A percentile compares a stretch with the other conserved stretches of the same genome.
Evolutionary conservation across 2,329 filamentous ascomycete species (phyloP).

Genomic region (Fusarium phyllophilum): DNA sequence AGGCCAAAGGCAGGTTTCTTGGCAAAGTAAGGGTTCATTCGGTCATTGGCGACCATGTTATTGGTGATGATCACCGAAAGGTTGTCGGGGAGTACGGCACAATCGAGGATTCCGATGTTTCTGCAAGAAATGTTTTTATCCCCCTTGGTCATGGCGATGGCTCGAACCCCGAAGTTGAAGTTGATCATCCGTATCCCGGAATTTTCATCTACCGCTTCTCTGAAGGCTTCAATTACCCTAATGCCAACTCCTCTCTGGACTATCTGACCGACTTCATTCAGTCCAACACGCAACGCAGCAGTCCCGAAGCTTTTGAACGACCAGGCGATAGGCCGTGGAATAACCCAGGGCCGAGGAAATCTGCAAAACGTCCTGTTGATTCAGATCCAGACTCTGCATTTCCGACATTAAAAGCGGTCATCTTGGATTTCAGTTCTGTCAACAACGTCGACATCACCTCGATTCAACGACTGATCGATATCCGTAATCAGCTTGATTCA

Average conservation of each 20-base stretch:
- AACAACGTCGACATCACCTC: conserved; percentile 96
- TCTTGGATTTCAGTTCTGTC: conserved; percentile 92
- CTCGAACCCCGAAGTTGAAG: conserved; percentile 83
- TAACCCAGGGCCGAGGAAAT: conserved; percentile 75
- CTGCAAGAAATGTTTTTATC: conserved; percentile 82
- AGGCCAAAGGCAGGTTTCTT: conserved; percentile 84
- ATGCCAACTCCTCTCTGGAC: conserved; percentile 88
- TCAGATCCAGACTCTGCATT: conserved; percentile 55
- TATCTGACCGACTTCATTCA: conserved; percentile 77
- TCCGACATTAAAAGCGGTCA: conserved; percentile 85
- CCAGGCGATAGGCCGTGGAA: conserved; percentile 93
- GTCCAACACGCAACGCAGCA: conserved; percentile 78
- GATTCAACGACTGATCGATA: conserved; percentile 90
- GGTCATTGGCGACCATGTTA: conserved; percentile 78
- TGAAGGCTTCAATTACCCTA: conserved; percentile 96
- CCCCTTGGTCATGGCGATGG: conserved; percentile 90
- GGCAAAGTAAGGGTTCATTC: conserved; percentile 77
- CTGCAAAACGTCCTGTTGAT: conserved; percentile 55
- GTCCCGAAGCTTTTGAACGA: conserved; percentile 70
- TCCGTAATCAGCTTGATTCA: conserved; percentile 90
- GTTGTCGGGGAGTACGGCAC: conserved; percentile 65
- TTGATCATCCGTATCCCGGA: conserved; percentile 87
- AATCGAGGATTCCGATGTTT: conserved; percentile 59
- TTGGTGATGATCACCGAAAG: conserved; percentile 67
- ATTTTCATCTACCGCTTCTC: conserved; percentile 96